Percentiles rank a stretch among this genome's conserved stretches.
These are phyloP conservation scores for Chalciporus piperatus DNA, from an alignment of 768 basidiomycete species.

Conservation along the genomic window DNA sequence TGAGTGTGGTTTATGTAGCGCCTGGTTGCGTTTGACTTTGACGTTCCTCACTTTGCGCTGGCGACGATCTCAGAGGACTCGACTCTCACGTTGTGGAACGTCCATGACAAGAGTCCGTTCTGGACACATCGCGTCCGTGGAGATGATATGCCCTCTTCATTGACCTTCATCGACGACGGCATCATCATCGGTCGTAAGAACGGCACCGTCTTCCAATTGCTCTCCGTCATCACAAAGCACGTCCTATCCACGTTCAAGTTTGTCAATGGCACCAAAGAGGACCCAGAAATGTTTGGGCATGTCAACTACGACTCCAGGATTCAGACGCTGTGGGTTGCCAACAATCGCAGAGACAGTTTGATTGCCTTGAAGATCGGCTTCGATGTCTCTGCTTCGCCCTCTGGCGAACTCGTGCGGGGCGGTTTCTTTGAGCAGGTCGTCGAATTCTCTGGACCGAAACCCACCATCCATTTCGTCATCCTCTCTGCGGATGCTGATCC, in stretches of 20 bases:
- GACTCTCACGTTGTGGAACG: constrained; percentile 78
- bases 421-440: constrained; percentile 78
- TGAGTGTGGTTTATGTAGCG: constrained; percentile 43
- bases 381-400: constrained; percentile 53
- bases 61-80: constrained; percentile 84
- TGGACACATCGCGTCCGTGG: constrained; percentile 74
- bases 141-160: constrained; percentile 77
- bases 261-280: constrained; percentile 64
- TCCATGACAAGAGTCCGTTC: constrained; percentile 73
- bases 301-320: constrained; percentile 82
- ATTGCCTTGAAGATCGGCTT: constrained; percentile 75
- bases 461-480: constrained; percentile 88
- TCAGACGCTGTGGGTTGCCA: constrained; percentile 85
- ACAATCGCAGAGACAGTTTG: constrained; percentile 80
- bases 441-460: constrained; percentile 80
- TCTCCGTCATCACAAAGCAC: constrained; percentile 69
- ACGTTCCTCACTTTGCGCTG: constrained; percentile 70
- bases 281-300: constrained; percentile 86
- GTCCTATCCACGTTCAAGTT: constrained; percentile 81
- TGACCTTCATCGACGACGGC: constrained; percentile 85
- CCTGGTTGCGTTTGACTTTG: constrained; percentile 83
- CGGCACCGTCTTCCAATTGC: constrained; percentile 80
- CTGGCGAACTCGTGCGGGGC: constrained; percentile 59
- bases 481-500: constrained; percentile 83
- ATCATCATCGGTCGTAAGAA: constrained; percentile 81